Percentiles rank a stretch among this genome's conserved stretches.
Evolutionary conservation across 257 asterid species (phyloP).

Genomic region (Salvia splendens): DNA sequence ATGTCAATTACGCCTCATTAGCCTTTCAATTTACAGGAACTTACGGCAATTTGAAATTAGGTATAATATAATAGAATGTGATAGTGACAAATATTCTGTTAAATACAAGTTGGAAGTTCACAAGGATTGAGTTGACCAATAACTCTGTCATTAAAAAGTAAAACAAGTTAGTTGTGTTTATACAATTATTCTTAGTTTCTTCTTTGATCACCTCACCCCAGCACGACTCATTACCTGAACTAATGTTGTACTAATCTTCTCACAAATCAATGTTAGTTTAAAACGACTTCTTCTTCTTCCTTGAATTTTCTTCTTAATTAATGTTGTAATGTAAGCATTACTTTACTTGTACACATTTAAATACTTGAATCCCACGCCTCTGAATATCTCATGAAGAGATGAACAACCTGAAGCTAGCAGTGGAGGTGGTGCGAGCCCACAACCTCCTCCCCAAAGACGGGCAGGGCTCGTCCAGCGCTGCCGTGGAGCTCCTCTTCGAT

Average conservation of each 20-base stretch:
- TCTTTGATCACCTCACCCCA: conserved; percentile 7
- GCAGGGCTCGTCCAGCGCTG: conserved; percentile 63
- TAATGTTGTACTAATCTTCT: background rate
- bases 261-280: conserved; percentile 7
- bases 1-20: background rate
- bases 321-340: conserved; percentile 7
- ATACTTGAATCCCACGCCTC: conserved; percentile 9
- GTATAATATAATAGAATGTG: no score
- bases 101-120: background rate
- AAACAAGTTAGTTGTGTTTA: background rate
- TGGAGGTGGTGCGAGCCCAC: conserved; percentile 77
- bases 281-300: conserved; percentile 20
- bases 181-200: background rate
- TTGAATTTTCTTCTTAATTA: background rate
- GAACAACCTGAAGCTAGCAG: conserved; percentile 83
- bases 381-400: conserved; percentile 28
- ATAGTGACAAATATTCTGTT: background rate
- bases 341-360: background rate
- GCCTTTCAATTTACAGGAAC: conserved; percentile 3
- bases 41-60: background rate
- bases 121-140: background rate
- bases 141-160: conserved; percentile 10
- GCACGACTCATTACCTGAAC: background rate
- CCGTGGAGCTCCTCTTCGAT: conserved; percentile 79
- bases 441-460: conserved; percentile 78